phyloP scores from a whole-genome alignment of 371 early-diverging fungal genomes.

The Syncephalastrum monosporum region DNA sequence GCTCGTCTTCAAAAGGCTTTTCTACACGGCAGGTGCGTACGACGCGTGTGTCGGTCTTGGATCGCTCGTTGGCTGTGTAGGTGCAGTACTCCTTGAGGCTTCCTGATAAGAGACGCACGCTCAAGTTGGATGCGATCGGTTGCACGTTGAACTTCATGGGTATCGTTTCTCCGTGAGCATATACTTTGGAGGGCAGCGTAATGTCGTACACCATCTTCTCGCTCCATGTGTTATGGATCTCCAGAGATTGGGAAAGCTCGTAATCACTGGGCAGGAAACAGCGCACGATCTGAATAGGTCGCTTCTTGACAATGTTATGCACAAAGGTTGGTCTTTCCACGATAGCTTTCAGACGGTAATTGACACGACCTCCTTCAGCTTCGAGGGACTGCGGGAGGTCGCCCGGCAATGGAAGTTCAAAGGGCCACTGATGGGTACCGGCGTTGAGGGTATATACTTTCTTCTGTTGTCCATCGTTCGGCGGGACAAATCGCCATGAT shows the following conservation, averaged over 20 bases:
- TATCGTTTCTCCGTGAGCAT: conserved; percentile 34
- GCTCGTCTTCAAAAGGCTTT: conserved; percentile 23
- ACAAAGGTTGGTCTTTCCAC: conserved; percentile 42
- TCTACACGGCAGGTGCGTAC: conserved; percentile 16
- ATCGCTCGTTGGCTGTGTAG: conserved; percentile 29
- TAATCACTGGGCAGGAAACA: conserved; percentile 38
- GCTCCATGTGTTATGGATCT: conserved; percentile 44
- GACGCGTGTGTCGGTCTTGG: conserved; percentile 41
- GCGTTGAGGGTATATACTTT: conserved; percentile 27
- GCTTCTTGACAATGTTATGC: conserved; percentile 34
- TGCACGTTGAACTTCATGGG: conserved; percentile 37
- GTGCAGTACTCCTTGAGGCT: conserved; percentile 45
- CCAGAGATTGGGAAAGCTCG: conserved; percentile 30
- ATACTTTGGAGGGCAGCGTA: conserved; percentile 35
- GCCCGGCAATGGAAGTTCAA: conserved; percentile 40
- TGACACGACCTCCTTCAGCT: conserved; percentile 36
- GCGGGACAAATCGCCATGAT: conserved; percentile 36
- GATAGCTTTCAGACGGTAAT: conserved; percentile 36
- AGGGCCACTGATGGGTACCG: conserved; percentile 37
- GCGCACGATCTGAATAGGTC: conserved; percentile 25
- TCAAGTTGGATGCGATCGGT: conserved; percentile 32
- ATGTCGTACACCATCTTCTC: conserved; percentile 46
- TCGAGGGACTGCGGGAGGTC: conserved; percentile 47
- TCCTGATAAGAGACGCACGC: conserved; percentile 27
- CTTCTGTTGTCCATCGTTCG: conserved; percentile 10